Conservation (phyloP, 1,284 basidiomycete species). For the Tilletia caries region DNA sequence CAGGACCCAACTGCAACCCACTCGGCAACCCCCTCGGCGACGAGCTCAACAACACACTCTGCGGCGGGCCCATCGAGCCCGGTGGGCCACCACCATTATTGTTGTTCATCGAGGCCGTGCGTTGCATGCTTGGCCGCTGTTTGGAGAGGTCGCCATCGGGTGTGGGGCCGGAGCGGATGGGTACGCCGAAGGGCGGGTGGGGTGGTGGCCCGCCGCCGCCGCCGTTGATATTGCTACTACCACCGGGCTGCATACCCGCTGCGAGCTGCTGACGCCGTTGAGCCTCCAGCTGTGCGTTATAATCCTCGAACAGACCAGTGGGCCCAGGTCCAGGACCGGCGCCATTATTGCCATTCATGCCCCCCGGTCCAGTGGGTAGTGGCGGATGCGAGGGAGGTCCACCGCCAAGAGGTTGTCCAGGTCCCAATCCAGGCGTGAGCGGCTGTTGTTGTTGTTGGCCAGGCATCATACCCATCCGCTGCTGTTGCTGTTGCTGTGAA, state of each 20-base stretch:
- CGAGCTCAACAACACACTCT: background rate
- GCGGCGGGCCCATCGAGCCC: slow-evolving; percentile 4
- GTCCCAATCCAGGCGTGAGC: background rate
- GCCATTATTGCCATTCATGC: background rate
- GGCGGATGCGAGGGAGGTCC: background rate
- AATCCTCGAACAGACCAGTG: background rate
- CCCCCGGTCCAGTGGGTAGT: background rate
- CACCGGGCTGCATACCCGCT: background rate
- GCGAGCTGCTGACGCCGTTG: slow-evolving; percentile 1
- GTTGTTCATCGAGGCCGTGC: slow-evolving; percentile 12
- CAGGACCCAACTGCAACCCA: background rate
- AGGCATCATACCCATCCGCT: slow-evolving; percentile 4
- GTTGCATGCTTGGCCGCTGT: background rate
- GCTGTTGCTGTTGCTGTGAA: background rate
- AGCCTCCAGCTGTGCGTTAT: background rate
- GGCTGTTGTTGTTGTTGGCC: background rate
- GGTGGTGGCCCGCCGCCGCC: background rate
- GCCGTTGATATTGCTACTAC: background rate
- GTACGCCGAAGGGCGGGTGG: background rate
- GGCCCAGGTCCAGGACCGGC: background rate
- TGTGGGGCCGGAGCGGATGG: background rate
- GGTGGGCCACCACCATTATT: background rate
- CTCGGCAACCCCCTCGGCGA: slow-evolving; percentile 5
- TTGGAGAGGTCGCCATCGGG: background rate
- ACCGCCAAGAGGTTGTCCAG: background rate